Evolutionary conservation across 176 grass and related monocot genomes (phyloP).

Genomic region (Avena eriantha): DNA sequence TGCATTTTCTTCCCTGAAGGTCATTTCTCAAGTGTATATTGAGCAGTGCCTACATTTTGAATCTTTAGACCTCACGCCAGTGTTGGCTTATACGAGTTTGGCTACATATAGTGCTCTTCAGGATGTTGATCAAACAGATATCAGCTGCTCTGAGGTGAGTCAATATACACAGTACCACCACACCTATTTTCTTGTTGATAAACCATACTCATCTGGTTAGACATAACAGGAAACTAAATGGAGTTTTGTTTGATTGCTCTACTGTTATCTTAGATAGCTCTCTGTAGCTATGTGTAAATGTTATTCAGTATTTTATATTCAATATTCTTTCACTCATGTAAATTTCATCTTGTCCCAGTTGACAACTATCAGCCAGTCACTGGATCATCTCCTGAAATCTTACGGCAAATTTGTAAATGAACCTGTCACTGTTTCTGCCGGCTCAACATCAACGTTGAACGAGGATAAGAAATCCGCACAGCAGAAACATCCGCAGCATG

Average conservation of each 20-base stretch:
- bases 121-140: constrained; percentile 53
- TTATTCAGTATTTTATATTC: constrained; percentile 24
- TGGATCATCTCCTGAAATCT: constrained; percentile 76
- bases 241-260: constrained; percentile 14
- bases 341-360: constrained; percentile 52
- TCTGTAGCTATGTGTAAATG: not conserved
- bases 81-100: constrained; percentile 72
- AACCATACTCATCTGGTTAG: constrained; percentile 4
- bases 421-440: constrained; percentile 27
- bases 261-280: constrained; percentile 26
- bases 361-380: constrained; percentile 47
- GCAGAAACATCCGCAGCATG: constrained; percentile 48
- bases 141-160: constrained; percentile 53
- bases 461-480: constrained; percentile 42
- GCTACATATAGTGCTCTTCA: constrained; percentile 58
- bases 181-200: constrained; percentile 18
- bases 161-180: constrained; percentile 6
- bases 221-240: not conserved
- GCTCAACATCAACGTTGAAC: constrained; percentile 41
- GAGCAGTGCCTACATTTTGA: constrained; percentile 68
- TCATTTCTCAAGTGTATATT: constrained; percentile 69
- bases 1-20: constrained; percentile 69
- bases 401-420: constrained; percentile 54
- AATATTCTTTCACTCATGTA: constrained; percentile 21
- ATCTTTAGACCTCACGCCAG: constrained; percentile 57